A percentile compares a stretch with the other conserved stretches of the same genome.
phyloP scores from a whole-genome alignment of 805 yeast genomes.

The Lachancea mirantina region DNA sequence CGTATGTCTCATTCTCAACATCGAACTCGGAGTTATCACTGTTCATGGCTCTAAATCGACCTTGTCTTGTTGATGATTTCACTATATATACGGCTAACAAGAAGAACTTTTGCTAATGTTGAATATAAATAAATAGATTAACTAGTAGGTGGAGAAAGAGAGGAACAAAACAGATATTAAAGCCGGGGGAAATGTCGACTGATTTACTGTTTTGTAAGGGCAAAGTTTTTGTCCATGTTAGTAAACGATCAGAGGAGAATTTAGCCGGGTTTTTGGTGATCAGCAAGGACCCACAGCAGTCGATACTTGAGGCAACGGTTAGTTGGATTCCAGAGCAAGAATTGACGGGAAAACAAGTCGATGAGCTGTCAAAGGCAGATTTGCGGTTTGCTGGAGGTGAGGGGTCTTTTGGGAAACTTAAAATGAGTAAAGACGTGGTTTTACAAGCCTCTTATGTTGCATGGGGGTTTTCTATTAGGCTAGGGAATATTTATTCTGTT shows the following conservation, averaged over 20 bases:
- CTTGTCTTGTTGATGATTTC: background rate
- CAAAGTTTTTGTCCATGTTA: conserved; percentile 79
- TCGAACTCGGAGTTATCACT: conserved; percentile 16
- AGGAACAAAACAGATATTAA: no score
- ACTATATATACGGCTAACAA: background rate
- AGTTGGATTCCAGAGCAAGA: conserved; percentile 24
- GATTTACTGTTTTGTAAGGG: conserved; percentile 43
- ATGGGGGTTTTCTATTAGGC: conserved; percentile 60
- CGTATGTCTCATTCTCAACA: conserved; percentile 15
- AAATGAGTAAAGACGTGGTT: conserved; percentile 9
- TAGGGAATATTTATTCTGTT: conserved; percentile 60
- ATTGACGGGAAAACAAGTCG: conserved; percentile 11
- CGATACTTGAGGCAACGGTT: conserved; percentile 35
- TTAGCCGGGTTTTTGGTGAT: conserved; percentile 70
- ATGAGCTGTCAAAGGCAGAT: conserved; percentile 17
- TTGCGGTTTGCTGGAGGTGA: conserved; percentile 40
- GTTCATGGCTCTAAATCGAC: conserved; percentile 8
- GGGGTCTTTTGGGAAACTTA: conserved; percentile 30
- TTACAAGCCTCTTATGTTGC: conserved; percentile 30
- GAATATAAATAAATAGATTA: background rate
- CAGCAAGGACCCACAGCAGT: conserved; percentile 40
- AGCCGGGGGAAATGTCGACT: conserved; percentile 13
- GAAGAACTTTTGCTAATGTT: background rate
- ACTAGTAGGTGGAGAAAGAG: no score
- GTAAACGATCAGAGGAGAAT: conserved; percentile 65